Percentiles rank a stretch among this genome's conserved stretches.
Evolutionary conservation across 2,329 filamentous ascomycete genomes (phyloP).

Genomic region (Leptoxyphium fumago): DNA sequence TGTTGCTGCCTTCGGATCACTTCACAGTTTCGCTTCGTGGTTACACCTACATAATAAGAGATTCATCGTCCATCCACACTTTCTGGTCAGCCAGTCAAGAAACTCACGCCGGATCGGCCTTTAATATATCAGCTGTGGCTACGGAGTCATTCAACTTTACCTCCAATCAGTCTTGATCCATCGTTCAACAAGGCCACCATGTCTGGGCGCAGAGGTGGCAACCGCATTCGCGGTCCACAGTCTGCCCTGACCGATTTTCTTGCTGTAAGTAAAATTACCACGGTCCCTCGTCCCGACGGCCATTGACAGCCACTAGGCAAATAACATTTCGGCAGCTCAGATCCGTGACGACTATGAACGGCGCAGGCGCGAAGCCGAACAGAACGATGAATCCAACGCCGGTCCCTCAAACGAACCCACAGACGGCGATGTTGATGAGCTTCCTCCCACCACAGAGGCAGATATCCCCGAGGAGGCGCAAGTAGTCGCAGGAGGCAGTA

Average conservation of each 20-base stretch:
- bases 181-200: constrained; percentile 6
- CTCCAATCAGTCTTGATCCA: no score
- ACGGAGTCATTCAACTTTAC: no score
- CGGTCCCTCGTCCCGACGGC: neutral
- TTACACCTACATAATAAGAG: no score
- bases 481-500: constrained; percentile 31
- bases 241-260: constrained; percentile 56
- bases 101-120: no score
- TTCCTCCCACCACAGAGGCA: constrained; percentile 19
- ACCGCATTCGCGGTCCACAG: constrained; percentile 43
- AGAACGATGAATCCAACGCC: constrained; percentile 23
- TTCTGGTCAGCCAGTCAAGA: no score
- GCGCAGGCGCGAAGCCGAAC: constrained; percentile 35
- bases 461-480: constrained; percentile 22
- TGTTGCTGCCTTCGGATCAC: no score
- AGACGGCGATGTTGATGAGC: constrained; percentile 19
- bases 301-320: constrained; percentile 34
- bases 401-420: constrained; percentile 19
- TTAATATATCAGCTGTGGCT: no score
- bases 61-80: no score
- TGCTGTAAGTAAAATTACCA: constrained; percentile 32
- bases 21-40: no score
- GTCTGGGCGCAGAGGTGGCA: constrained; percentile 23
- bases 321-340: constrained; percentile 56
- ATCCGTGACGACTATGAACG: constrained; percentile 45